Evolutionary conservation across 169 alveolate genomes (phyloP), one percentile per base, ranked within the genome.

Genomic region (Eimeria praecox): DNA sequence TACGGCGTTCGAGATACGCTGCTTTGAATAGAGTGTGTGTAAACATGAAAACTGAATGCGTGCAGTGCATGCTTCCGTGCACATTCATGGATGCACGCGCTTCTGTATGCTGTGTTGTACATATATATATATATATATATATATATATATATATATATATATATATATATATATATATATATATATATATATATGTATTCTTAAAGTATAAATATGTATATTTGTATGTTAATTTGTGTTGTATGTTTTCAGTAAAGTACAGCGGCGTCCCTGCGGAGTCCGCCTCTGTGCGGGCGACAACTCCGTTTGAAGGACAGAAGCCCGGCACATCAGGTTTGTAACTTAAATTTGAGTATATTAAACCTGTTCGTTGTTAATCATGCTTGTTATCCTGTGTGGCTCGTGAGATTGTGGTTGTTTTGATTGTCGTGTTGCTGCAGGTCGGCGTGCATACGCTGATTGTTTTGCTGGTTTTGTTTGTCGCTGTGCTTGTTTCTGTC

Each of bases 281-380:
- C 44, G 73, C 46, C n/a, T 78, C 82, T 14, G 66, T 78, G 77
- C 71, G 95, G 82, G 87, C 95, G 71, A 96, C 97, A 33, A 88
- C 94, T 44, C 95, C 96, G 38, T 92, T 66, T 87, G 78, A 78
- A 10, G 97, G 87, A 62, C 97, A 96, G 92, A 96, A 94, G 94
- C 96, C 96, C 9, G 97, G 97, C 24, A 96, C 97, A 10, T 96
- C 97, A 8, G 95, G 95, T 91, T 24, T 20, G 42, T 52, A 75
- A 75, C 56, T 66, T 66, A 10, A 66, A 0, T 14, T 12, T 66
- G 78, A 18, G n/a, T 24, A 16, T 66, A 33, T 66, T 66, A n/a
- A n/a, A n/a, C n/a, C n/a, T n/a, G 14, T 22, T 14, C 35, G 14
- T 66, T 66, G 10, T n/a, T 3, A 0, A 10, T n/a, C n/a, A 16